Percentiles rank a stretch among this genome's conserved stretches.
These are phyloP conservation scores for Fusarium denticulatum DNA, from an alignment of 2,329 filamentous ascomycete genomes.

Conservation along the genomic window DNA sequence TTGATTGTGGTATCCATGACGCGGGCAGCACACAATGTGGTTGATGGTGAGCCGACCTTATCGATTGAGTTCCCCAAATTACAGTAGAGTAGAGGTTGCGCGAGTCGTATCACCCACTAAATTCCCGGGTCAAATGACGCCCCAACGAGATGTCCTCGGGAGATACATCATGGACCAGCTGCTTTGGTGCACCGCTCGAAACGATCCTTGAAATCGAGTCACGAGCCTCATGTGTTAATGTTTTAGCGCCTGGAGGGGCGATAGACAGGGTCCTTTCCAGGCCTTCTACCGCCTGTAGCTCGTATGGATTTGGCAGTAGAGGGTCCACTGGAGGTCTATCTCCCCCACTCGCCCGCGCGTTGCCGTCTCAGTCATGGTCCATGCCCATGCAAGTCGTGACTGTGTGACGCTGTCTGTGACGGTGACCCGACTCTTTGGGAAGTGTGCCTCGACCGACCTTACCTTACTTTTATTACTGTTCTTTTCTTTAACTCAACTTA, in stretches of 20 bases:
- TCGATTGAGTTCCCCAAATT: conserved; percentile 37
- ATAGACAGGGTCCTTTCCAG: conserved; percentile 25
- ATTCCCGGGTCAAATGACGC: conserved; percentile 41
- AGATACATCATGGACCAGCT: conserved; percentile 5
- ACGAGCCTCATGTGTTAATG: conserved; percentile 35
- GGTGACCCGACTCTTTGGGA: conserved; percentile 41
- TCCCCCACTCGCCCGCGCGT: conserved; percentile 25
- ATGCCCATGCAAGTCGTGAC: conserved; percentile 34
- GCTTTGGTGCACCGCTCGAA: conserved; percentile 14
- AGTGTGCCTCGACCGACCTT: conserved; percentile 31
- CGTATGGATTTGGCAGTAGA: neutral
- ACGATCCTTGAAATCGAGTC: conserved; percentile 37
- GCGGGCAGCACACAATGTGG: conserved; percentile 11
- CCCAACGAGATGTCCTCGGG: conserved; percentile 8
- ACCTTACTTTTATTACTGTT: conserved; percentile 15
- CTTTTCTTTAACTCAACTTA: neutral
- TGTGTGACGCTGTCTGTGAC: conserved; percentile 38
- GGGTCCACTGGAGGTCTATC: conserved; percentile 3
- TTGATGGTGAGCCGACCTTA: conserved; percentile 19
- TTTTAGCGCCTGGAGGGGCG: conserved; percentile 21
- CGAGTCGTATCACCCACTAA: conserved; percentile 32
- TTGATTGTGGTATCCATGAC: conserved; percentile 28
- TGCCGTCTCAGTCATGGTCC: conserved; percentile 42
- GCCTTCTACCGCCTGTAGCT: conserved; percentile 17
- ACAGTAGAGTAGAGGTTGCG: conserved; percentile 6